Evolutionary conservation across 108 stramenopile species (phyloP).

Genomic region (Bacterosira constricta): DNA sequence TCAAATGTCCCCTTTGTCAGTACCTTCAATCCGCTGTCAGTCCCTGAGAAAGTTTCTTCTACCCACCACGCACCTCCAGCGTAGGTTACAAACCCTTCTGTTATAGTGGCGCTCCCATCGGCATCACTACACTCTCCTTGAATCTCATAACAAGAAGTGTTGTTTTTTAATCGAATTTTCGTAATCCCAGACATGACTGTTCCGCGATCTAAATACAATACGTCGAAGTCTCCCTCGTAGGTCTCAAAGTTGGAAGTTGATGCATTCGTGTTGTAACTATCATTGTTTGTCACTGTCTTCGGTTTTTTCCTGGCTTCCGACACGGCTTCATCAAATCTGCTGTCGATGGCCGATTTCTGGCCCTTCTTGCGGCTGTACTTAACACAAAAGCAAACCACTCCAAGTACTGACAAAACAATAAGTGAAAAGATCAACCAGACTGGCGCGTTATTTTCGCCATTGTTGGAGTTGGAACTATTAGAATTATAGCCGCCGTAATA

Average conservation of each 20-base stretch:
- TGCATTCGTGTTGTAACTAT: neutral
- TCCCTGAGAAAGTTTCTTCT: constrained; percentile 22
- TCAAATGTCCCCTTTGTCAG: constrained; percentile 27
- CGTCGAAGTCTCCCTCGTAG: constrained; percentile 14
- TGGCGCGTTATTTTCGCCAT: neutral
- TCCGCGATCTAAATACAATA: constrained; percentile 17
- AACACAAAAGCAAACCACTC: too few relatives aligned
- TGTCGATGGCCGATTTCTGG: neutral
- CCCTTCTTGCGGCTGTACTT: neutral
- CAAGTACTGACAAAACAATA: neutral
- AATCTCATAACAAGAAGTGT: constrained; percentile 16
- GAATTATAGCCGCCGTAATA: neutral
- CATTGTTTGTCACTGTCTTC: too few relatives aligned
- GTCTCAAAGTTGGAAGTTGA: constrained; percentile 16
- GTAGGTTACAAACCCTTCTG: constrained; percentile 22
- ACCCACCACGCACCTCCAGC: constrained; percentile 36
- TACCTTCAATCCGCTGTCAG: constrained; percentile 28
- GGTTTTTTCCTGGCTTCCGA: constrained; percentile 21
- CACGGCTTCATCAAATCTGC: constrained; percentile 8
- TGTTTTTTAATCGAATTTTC: constrained; percentile 1
- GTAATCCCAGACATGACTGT: neutral
- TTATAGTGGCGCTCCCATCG: constrained; percentile 15
- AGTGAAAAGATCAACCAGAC: too few relatives aligned
- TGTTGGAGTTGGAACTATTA: neutral
- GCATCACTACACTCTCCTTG: constrained; percentile 22